These are phyloP conservation scores for Penicillium longicatenatum DNA, from an alignment of 495 filamentous ascomycete species.

Conservation along the genomic window DNA sequence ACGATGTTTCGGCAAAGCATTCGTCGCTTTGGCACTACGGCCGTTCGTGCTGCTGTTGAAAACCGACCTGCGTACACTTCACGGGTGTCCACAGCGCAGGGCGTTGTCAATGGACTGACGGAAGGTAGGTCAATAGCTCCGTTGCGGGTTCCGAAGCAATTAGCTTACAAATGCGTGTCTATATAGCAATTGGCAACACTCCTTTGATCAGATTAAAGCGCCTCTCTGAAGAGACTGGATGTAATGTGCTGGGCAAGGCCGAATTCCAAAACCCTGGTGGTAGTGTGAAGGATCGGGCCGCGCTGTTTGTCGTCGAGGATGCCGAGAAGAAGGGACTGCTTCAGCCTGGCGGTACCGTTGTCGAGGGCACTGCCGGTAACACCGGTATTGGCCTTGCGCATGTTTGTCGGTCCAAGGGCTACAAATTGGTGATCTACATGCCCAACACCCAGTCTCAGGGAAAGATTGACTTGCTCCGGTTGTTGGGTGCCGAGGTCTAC, in stretches of 20 bases:
- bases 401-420: slow-evolving; percentile 91
- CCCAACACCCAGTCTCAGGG: slow-evolving; percentile 97
- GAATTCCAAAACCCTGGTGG: slow-evolving; percentile 99
- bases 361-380: slow-evolving; percentile 96
- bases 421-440: slow-evolving; percentile 98
- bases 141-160: background rate
- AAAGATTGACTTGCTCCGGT: slow-evolving; percentile 89
- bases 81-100: slow-evolving; percentile 79
- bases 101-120: slow-evolving; percentile 77
- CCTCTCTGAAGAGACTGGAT: slow-evolving; percentile 89
- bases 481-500: slow-evolving; percentile 95
- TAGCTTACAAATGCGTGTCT: background rate
- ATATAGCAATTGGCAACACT: slow-evolving; percentile 90
- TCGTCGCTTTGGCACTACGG: slow-evolving; percentile 58
- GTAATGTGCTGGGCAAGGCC: slow-evolving; percentile 93
- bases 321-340: slow-evolving; percentile 87
- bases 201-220: slow-evolving; percentile 87
- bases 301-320: slow-evolving; percentile 89
- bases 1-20: slow-evolving; percentile 60
- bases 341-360: slow-evolving; percentile 84
- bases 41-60: slow-evolving; percentile 49
- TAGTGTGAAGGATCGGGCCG: slow-evolving; percentile 94
- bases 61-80: slow-evolving; percentile 55
- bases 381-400: slow-evolving; percentile 97
- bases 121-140: slow-evolving; percentile 63